Base-by-base conservation (phyloP, 2,329 filamentous ascomycete genomes). In the Talaromyces verruculosus region DNA sequence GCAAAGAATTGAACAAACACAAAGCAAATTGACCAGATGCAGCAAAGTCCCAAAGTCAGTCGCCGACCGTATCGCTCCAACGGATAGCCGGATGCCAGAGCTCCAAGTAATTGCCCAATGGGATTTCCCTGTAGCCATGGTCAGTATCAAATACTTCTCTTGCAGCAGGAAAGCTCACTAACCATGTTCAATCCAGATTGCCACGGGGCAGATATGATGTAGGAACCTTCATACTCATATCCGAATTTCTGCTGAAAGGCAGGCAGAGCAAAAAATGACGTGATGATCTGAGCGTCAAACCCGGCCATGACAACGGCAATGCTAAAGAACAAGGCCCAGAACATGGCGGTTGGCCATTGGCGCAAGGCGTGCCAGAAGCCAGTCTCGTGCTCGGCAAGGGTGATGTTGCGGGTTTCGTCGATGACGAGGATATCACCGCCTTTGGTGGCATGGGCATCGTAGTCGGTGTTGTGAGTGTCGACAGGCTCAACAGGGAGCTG, bases 241-340 rank as follows among this genome's bases (percentile, higher is more conserved):
- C 86, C 86, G 71, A 87, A 88, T 68, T 86, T 82, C n/a, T 74
- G 72, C 68, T 84, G 82, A 71, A 88, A 88, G 17, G 83, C 82
- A 0, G 85, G 84, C 61, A 83, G 85, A 2, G 85, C 83, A 69
- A 86, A 89, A 61, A 89, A 80, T 67, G 87, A 87, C 28, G 86
- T 86, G 19, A 89, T 81, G 10, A 90, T 81, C 72, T 89, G 87
- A 0, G 86, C 85, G 72, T 89, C 87, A 70, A 89, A 90, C 2
- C 85, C 86, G 25, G 67, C 71, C 75, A 77, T 76, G 61, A 77
- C 72, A 15, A 75, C 73, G 10, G 73, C 73, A 22, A 76, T 57
- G 10, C 72, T 75, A 65, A 77, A 76, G 66, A 76, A 74, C 33
- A 73, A 30, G 5, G 75, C 72, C 74, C 75, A 77, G 33, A 67